Percentiles rank a stretch among this genome's conserved stretches.
These are phyloP conservation scores for Paracamarosporium sp. DNA, from an alignment of 2,329 filamentous ascomycete species.

Conservation along the genomic window DNA sequence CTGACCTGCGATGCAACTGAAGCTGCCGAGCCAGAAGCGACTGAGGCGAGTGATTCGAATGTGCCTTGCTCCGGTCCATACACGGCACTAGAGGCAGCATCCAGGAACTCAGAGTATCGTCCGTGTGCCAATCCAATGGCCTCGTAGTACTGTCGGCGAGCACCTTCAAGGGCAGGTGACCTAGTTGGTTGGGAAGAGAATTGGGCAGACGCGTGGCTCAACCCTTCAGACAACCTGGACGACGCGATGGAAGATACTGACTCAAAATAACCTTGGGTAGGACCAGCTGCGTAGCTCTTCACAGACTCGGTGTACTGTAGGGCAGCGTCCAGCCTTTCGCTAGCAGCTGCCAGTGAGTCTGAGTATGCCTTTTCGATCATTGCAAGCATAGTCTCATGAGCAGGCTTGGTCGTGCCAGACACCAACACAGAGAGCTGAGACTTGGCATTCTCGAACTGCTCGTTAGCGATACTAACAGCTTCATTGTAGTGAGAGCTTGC, in stretches of 20 bases:
- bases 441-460: slow-evolving; percentile 70
- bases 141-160: slow-evolving; percentile 76
- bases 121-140: slow-evolving; percentile 80
- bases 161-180: slow-evolving; percentile 60
- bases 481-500: slow-evolving; percentile 66
- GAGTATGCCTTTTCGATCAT: slow-evolving; percentile 74
- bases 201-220: slow-evolving; percentile 73
- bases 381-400: slow-evolving; percentile 72
- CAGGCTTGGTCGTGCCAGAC: slow-evolving; percentile 71
- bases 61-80: slow-evolving; percentile 56
- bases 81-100: slow-evolving; percentile 73
- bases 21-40: slow-evolving; percentile 47
- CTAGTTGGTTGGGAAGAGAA: slow-evolving; percentile 69
- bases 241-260: slow-evolving; percentile 73
- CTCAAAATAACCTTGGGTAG: slow-evolving; percentile 57
- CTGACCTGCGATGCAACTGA: slow-evolving; percentile 52
- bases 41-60: slow-evolving; percentile 42
- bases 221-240: slow-evolving; percentile 72
- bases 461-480: slow-evolving; percentile 70
- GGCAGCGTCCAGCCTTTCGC: slow-evolving; percentile 63
- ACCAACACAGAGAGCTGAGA: slow-evolving; percentile 72
- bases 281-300: slow-evolving; percentile 49
- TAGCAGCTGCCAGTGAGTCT: slow-evolving; percentile 68
- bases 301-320: slow-evolving; percentile 52
- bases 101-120: slow-evolving; percentile 77